These are phyloP conservation scores for Cornus kousa DNA, from an alignment of 148 eudicot genomes.

Conservation along the genomic window DNA sequence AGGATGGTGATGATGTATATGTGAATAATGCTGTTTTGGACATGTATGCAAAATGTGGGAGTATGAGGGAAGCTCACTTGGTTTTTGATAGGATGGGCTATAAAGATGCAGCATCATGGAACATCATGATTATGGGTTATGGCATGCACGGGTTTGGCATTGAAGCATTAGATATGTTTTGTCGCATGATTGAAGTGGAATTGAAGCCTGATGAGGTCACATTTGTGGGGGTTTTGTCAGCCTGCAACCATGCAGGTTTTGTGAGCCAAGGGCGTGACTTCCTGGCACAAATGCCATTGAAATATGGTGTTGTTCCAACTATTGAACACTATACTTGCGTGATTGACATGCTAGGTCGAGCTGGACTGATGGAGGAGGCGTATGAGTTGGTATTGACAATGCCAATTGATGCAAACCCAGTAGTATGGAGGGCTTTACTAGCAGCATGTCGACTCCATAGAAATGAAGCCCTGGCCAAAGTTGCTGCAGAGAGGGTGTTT, in stretches of 20 bases:
- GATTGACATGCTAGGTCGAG: slow-evolving; percentile 82
- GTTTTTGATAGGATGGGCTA: slow-evolving; percentile 46
- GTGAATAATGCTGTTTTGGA: slow-evolving; percentile 59
- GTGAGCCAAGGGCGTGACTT: slow-evolving; percentile 45
- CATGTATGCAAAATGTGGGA: slow-evolving; percentile 69
- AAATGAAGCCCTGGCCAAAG: slow-evolving; percentile 48
- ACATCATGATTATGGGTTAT: slow-evolving; percentile 76
- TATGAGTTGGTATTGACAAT: slow-evolving; percentile 46
- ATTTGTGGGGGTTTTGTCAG: slow-evolving; percentile 65
- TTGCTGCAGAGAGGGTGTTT: slow-evolving; percentile 46
- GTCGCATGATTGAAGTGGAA: slow-evolving; percentile 39
- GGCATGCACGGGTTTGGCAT: slow-evolving; percentile 72
- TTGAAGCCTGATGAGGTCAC: slow-evolving; percentile 56
- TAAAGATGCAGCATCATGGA: slow-evolving; percentile 80
- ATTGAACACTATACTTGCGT: slow-evolving; percentile 74
- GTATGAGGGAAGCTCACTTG: slow-evolving; percentile 50
- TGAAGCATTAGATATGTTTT: slow-evolving; percentile 51
- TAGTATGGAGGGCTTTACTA: slow-evolving; percentile 69
- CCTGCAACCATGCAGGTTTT: slow-evolving; percentile 70
- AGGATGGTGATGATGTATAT: slow-evolving; percentile 20
- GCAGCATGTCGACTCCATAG: slow-evolving; percentile 67
- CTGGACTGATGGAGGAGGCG: slow-evolving; percentile 64
- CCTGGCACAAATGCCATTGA: slow-evolving; percentile 50
- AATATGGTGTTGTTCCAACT: slow-evolving; percentile 48
- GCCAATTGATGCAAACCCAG: slow-evolving; percentile 59